phyloP scores from a whole-genome alignment of 257 asterid genomes.

The Nicotiana noctiflora region DNA sequence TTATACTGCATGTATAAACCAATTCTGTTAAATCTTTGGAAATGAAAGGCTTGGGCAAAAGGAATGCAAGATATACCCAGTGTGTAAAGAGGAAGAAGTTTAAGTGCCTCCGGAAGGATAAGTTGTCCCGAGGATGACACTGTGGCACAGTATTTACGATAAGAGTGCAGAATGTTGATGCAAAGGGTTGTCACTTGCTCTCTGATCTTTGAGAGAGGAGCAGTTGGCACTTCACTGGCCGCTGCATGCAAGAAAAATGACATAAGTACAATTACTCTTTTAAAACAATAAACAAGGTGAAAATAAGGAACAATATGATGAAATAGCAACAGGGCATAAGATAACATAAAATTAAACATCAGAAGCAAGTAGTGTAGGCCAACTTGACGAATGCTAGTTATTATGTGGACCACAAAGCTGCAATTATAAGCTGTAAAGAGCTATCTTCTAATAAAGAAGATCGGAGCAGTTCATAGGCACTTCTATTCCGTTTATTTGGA shows the following conservation, averaged over 20 bases:
- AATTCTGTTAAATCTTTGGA: neutral
- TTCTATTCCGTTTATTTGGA: neutral
- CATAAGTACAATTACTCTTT: slow-evolving; percentile 8
- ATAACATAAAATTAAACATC: neutral
- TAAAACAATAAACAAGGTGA: neutral
- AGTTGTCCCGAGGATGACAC: slow-evolving; percentile 95
- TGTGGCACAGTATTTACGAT: slow-evolving; percentile 93
- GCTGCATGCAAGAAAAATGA: slow-evolving; percentile 41
- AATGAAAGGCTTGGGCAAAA: neutral
- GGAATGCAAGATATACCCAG: slow-evolving; percentile 58
- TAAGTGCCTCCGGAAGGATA: slow-evolving; percentile 96
- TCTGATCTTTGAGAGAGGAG: slow-evolving; percentile 70
- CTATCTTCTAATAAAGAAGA: neutral
- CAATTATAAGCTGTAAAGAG: neutral
- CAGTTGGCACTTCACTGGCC: slow-evolving; percentile 78
- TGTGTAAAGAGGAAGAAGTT: slow-evolving; percentile 81
- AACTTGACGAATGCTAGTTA: neutral
- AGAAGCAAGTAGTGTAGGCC: slow-evolving; percentile 1
- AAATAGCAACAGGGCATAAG: neutral
- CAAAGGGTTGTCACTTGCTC: slow-evolving; percentile 87
- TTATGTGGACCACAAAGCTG: neutral
- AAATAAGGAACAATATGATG: slow-evolving; percentile 3
- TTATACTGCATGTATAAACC: neutral
- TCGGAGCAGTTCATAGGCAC: neutral
- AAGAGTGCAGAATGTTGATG: slow-evolving; percentile 81